These are phyloP conservation scores for Beauveria medogensis DNA, from an alignment of 2,329 filamentous ascomycete genomes.

Conservation along the genomic window DNA sequence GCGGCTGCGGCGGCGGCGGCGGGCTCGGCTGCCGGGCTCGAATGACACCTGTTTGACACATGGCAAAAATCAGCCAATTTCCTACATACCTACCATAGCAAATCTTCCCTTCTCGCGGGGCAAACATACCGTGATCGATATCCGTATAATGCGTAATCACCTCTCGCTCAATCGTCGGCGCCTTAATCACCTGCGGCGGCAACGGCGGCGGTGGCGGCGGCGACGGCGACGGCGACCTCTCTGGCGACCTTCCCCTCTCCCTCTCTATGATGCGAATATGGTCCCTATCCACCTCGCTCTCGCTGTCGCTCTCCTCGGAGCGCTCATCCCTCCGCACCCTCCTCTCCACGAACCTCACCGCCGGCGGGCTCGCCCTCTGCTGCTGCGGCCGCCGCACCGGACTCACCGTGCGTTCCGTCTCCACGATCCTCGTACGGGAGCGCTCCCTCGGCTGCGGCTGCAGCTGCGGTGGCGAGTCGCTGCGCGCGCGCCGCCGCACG, in stretches of 20 bases:
- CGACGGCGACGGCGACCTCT: conserved; percentile 43
- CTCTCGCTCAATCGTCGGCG: conserved; percentile 77
- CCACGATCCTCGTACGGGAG: conserved; percentile 27
- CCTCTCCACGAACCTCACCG: conserved; percentile 21
- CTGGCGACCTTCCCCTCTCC: conserved; percentile 32
- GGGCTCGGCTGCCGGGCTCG: conserved; percentile 34
- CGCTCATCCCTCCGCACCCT: not conserved
- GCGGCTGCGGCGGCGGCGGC: conserved; percentile 38
- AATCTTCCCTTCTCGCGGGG: too few species aligned
- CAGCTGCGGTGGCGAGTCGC: conserved; percentile 31
- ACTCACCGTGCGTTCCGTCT: conserved; percentile 31
- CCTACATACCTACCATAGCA: too few species aligned
- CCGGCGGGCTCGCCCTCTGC: conserved; percentile 18
- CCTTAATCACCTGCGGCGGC: conserved; percentile 59
- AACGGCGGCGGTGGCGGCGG: conserved; percentile 49
- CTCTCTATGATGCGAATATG: conserved; percentile 43
- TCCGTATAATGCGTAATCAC: conserved; percentile 83
- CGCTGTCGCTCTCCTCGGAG: not conserved
- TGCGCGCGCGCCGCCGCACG: conserved; percentile 35
- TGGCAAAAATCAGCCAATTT: not conserved
- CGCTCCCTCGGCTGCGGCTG: conserved; percentile 29
- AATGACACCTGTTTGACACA: conserved; percentile 34
- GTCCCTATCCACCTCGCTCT: conserved; percentile 30
- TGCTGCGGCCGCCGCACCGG: conserved; percentile 23
- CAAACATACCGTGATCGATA: conserved; percentile 58